phyloP scores from a whole-genome alignment of 805 yeast genomes.

The Tetrapisispora pingtungensis region DNA sequence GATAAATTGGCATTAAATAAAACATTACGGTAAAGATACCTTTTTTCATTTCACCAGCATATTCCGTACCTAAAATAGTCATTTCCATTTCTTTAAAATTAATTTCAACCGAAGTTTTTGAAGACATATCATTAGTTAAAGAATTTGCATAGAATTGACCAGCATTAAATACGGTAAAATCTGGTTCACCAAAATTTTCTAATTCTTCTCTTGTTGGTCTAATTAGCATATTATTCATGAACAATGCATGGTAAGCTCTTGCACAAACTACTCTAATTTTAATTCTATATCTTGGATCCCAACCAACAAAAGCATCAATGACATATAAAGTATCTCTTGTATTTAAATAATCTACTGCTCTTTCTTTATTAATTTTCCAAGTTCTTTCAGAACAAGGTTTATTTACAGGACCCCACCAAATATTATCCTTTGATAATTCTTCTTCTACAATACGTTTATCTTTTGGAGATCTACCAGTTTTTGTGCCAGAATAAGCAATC shows the following conservation, averaged over 20 bases:
- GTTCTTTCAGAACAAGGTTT: slow-evolving; percentile 88
- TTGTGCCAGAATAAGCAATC: slow-evolving; percentile 89
- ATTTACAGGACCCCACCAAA: slow-evolving; percentile 99
- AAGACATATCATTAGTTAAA: slow-evolving; percentile 95
- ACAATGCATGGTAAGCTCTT: slow-evolving; percentile 95
- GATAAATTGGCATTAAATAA: slow-evolving; percentile 92
- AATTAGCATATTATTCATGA: slow-evolving; percentile 97
- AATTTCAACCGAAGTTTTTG: slow-evolving; percentile 89
- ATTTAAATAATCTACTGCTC: slow-evolving; percentile 94
- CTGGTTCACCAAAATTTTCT: slow-evolving; percentile 88
- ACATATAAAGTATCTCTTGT: slow-evolving; percentile 90
- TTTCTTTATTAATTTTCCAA: slow-evolving; percentile 90
- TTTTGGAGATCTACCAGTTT: slow-evolving; percentile 97
- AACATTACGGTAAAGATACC: slow-evolving; percentile 99
- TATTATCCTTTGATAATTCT: slow-evolving; percentile 66
- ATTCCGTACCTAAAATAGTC: slow-evolving; percentile 97
- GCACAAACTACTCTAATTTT: slow-evolving; percentile 95
- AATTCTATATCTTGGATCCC: slow-evolving; percentile 97
- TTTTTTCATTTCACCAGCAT: slow-evolving; percentile 99
- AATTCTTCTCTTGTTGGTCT: slow-evolving; percentile 89
- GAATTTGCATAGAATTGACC: slow-evolving; percentile 98
- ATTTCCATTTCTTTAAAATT: slow-evolving; percentile 97
- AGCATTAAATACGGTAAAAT: slow-evolving; percentile 95
- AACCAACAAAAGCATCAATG: slow-evolving; percentile 95
- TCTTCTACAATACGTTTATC: slow-evolving; percentile 97